These are phyloP conservation scores for Ophiostoma himal-ulmi DNA, from an alignment of 2,329 filamentous ascomycete genomes.

Conservation along the genomic window DNA sequence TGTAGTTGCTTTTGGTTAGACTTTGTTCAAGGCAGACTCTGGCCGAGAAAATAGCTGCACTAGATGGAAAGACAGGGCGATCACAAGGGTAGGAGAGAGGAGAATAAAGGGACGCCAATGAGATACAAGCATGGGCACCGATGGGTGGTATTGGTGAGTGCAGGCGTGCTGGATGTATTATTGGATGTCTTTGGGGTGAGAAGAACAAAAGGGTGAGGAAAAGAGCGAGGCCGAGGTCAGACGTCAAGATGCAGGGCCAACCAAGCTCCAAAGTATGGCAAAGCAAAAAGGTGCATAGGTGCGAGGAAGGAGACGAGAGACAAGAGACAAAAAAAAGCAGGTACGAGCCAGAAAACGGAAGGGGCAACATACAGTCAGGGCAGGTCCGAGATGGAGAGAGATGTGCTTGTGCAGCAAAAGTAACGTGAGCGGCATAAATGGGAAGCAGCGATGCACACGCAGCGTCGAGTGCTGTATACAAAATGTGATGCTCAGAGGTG, in stretches of 20 bases:
- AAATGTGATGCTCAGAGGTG: background rate
- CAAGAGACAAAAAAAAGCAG: background rate
- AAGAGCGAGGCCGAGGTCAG: conserved; percentile 3
- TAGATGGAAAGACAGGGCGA: background rate
- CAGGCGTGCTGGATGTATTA: background rate
- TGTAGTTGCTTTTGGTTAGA: background rate
- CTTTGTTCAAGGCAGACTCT: background rate
- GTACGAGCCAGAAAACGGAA: conserved; percentile 3
- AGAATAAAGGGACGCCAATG: background rate
- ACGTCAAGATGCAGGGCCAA: conserved; percentile 9
- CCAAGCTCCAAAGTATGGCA: background rate
- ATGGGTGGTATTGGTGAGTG: background rate
- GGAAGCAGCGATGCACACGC: background rate
- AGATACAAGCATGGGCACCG: background rate
- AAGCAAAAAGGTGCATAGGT: background rate
- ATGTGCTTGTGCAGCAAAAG: background rate
- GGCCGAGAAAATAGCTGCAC: too few relatives aligned
- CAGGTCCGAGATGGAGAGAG: background rate
- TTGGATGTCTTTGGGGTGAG: conserved; percentile 2
- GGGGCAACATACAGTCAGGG: background rate
- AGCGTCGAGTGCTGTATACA: background rate
- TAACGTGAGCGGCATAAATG: background rate
- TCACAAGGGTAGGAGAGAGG: background rate
- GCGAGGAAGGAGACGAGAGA: conserved; percentile 4
- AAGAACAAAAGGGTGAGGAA: background rate